Base-by-base conservation (phyloP, 2,329 filamentous ascomycete species). In the Nannizziopsis barbatae region DNA sequence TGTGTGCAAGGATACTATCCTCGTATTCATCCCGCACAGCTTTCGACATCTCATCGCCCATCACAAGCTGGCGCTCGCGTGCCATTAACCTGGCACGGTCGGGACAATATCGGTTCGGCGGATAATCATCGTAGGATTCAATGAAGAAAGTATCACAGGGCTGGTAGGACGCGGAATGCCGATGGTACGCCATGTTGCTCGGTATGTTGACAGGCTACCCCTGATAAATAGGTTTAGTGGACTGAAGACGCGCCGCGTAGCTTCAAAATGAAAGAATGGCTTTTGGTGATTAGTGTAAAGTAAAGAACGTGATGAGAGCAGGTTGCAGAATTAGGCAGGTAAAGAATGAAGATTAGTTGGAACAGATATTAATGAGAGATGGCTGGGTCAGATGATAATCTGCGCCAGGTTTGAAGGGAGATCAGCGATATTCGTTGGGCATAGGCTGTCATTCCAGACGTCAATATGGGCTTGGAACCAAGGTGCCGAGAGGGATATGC, bases 1-100 rank as follows among this genome's bases (percentile, higher is more conserved):
- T 92, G 71, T 96, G 90, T 62, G 84, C 78, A 71, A 96, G 80
- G 64, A 95, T 84, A 65, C 96, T 90, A 66, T 95, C 87, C 58
- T 93, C 79, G 64, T 96, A 95, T 70, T 95, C 88, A 49, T 94
- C 87, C 52, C 81, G 82, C 43, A 88, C 87, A 57, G 85, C 73
- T 57, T 82, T 80, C 40, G 89, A 95, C 56, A 96, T 78, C 65
- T 96, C 86, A 62, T 88, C 85, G 52, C 84, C 88, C 58, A 96
- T 84, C 56, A 84, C 83, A 62, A 90, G 86, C 68, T 95, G 90
- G 60, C 82, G 81, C 69, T 90, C 81, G 62, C 84, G 81, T 52
- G 85, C 83, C 58, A 92, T 72, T 62, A 86, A 78, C 67, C 83
- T 86, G 57, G 83, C 79, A 53, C 86, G 81, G 60, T 92, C 84